Base-by-base conservation (phyloP, 257 asterid species). In the Thymus mandschuricus region DNA sequence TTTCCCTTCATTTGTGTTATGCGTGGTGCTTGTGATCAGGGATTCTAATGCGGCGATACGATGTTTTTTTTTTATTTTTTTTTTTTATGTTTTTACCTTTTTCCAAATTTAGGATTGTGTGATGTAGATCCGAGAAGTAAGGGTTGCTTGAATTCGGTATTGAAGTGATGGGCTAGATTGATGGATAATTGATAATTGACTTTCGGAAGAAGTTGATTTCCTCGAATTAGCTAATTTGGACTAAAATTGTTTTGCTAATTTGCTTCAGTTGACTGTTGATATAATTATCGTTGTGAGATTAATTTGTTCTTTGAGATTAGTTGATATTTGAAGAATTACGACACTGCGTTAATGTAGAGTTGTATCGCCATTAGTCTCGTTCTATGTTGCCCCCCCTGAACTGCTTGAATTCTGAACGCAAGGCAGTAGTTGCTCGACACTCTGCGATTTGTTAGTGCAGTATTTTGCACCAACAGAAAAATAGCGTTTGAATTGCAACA, bases 91-190 rank as follows among this genome's bases (percentile, higher is more conserved):
- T n/a, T n/a, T n/a, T n/a, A n/a, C n/a, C 2, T 54, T 54, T 52
- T 27, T 52, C 54, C 3, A 48, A 41, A 27, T 27, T 66, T 71
- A 45, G 57, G 81, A 40, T 67, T 70, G 28, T 41, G 50, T 52
- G 74, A 46, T n/a, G 12, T 70, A 73, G 84, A 82, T 76, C 82
- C 80, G 74, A 66, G 51, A 10, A 40, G 40, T 58, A 50, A 73
- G 76, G 77, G 51, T 41, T 67, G 50, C 40, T 69, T 27, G 55
- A 12, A 50, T 34, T 6, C 29, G 50, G 31, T 33, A 69, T 54
- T 64, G 60, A 48, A 34, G 69, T 35, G 60, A 6, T 1, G 12
- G 50, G 66, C 49, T 51, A 4, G 35, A 34, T 67, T 35, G 28
- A 15, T 61, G 30, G 35, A 65, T 45, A 64, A 28, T 54, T 54